Evolutionary conservation across 2,329 filamentous ascomycete genomes (phyloP).

Genomic region (Aspergillus amoenus): DNA sequence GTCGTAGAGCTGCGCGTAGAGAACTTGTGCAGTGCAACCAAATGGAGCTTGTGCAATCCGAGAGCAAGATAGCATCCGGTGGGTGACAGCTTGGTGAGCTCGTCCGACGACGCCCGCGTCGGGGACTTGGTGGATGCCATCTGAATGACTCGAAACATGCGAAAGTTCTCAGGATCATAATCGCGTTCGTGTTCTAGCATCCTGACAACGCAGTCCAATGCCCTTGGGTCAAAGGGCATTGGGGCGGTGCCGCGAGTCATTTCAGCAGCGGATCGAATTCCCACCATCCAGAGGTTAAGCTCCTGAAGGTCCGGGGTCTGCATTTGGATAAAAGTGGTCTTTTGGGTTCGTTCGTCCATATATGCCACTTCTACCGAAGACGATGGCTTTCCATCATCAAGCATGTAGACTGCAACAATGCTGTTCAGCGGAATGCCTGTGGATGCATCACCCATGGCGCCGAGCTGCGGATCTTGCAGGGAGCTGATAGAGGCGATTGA

Average conservation of each 20-base stretch:
- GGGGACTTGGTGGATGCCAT: conserved; percentile 58
- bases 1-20: conserved; percentile 55
- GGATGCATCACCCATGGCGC: conserved; percentile 55
- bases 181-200: conserved; percentile 66
- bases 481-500: conserved; percentile 61
- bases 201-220: conserved; percentile 62
- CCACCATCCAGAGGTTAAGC: conserved; percentile 63
- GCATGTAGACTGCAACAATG: conserved; percentile 65
- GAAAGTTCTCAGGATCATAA: conserved; percentile 66
- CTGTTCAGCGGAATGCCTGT: conserved; percentile 60
- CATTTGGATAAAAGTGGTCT: conserved; percentile 62
- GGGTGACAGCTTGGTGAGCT: conserved; percentile 63
- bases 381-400: conserved; percentile 66
- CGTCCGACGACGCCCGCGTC: conserved; percentile 62
- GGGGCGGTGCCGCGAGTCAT: conserved; percentile 54
- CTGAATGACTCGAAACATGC: conserved; percentile 68
- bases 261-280: conserved; percentile 60
- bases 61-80: conserved; percentile 68
- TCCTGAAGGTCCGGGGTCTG: conserved; percentile 65
- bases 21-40: conserved; percentile 64
- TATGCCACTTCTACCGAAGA: conserved; percentile 68
- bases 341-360: conserved; percentile 63
- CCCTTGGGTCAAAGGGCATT: conserved; percentile 56
- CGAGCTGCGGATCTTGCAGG: conserved; percentile 60
- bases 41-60: conserved; percentile 67